These are phyloP conservation scores for Rhodofomes roseus DNA, from an alignment of 1,284 basidiomycete species.

Conservation along the genomic window DNA sequence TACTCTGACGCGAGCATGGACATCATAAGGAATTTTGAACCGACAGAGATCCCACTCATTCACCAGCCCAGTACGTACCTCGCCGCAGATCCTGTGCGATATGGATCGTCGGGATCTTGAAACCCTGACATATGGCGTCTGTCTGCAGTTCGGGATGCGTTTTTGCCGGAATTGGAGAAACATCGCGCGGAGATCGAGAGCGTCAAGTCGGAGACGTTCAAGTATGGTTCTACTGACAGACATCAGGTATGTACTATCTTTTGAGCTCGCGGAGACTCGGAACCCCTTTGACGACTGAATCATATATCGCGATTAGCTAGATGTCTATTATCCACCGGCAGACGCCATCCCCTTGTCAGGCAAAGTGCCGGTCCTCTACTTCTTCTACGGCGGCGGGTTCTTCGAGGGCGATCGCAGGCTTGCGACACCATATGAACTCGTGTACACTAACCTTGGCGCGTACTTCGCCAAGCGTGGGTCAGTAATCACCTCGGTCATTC, in stretches of 20 bases:
- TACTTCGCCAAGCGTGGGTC: slow-evolving; percentile 56
- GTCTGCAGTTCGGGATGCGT: slow-evolving; percentile 28
- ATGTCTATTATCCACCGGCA: slow-evolving; percentile 52
- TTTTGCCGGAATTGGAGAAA: slow-evolving; percentile 40
- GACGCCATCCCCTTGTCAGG: slow-evolving; percentile 13
- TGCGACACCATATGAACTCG: slow-evolving; percentile 43
- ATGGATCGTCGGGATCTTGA: neutral
- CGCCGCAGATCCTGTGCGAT: neutral
- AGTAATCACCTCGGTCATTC: neutral
- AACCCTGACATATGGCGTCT: neutral
- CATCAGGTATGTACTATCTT: slow-evolving; percentile 43
- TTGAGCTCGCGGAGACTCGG: too few relatives aligned
- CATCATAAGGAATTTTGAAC: neutral
- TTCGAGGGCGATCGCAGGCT: slow-evolving; percentile 42
- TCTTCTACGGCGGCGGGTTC: slow-evolving; percentile 63
- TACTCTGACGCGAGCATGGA: neutral
- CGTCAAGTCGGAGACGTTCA: slow-evolving; percentile 47
- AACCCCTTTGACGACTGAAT: too few relatives aligned
- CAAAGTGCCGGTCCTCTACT: slow-evolving; percentile 53
- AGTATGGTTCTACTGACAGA: slow-evolving; percentile 48
- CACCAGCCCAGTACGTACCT: neutral
- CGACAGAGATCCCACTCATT: neutral
- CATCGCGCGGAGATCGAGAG: slow-evolving; percentile 37
- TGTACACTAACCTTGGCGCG: slow-evolving; percentile 50
- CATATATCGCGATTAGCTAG: slow-evolving; percentile 45